Conservation (phyloP, 1,139 yeast genomes). For the Yamadazyma triangularis region DNA sequence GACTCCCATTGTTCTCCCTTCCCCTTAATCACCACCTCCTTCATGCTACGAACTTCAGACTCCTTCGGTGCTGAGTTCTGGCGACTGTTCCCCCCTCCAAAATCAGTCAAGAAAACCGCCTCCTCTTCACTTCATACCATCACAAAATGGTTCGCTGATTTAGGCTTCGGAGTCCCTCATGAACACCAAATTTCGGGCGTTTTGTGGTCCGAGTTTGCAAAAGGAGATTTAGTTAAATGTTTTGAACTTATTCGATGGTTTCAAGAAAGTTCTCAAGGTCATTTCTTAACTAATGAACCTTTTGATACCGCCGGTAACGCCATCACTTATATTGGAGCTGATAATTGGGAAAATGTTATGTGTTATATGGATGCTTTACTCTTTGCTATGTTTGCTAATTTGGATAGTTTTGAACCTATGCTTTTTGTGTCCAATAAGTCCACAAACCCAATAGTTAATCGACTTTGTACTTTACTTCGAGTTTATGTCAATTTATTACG, state of each 20-base stretch:
- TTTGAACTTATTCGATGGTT: constrained; percentile 33
- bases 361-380: constrained; percentile 71
- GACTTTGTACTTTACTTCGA: constrained; percentile 53
- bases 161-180: constrained; percentile 26
- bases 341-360: constrained; percentile 68
- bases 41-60: no score
- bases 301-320: constrained; percentile 22
- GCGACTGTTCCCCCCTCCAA: no score
- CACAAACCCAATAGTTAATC: constrained; percentile 27
- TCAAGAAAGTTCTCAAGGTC: constrained; percentile 35
- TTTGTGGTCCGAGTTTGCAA: constrained; percentile 36
- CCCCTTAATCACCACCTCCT: no score
- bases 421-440: constrained; percentile 42
- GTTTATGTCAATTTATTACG: constrained; percentile 64
- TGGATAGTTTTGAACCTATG: constrained; percentile 66
- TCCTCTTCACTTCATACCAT: constrained; percentile 22
- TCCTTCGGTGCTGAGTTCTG: no score
- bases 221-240: constrained; percentile 30
- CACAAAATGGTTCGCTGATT: constrained; percentile 23
- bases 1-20: no score
- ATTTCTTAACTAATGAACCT: constrained; percentile 36
- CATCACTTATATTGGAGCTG: constrained; percentile 50
- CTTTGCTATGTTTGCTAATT: constrained; percentile 68
- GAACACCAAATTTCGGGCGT: constrained; percentile 25
- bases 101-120: no score